These are phyloP conservation scores for Peronospora belbahrii DNA, from an alignment of 352 stramenopile species.

Conservation along the genomic window DNA sequence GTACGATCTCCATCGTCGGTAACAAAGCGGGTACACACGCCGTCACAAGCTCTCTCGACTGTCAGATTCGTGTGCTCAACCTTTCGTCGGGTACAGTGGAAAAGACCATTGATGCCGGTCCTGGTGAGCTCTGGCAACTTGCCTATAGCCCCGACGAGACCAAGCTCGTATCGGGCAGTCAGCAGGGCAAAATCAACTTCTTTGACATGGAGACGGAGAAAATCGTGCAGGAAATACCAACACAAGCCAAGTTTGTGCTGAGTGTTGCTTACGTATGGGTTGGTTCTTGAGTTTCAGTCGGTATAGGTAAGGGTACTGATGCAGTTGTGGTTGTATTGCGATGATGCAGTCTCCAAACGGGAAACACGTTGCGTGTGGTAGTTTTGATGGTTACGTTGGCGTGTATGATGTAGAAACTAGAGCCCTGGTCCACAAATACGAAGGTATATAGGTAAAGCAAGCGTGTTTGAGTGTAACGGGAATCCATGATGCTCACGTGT, in stretches of 20 bases:
- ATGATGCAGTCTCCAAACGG: conserved; percentile 57
- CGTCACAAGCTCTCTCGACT: conserved; percentile 78
- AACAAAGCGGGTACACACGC: conserved; percentile 73
- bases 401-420: conserved; percentile 80
- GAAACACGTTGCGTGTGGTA: conserved; percentile 74
- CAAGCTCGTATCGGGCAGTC: conserved; percentile 69
- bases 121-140: conserved; percentile 85
- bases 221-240: conserved; percentile 64
- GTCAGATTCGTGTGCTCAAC: conserved; percentile 76
- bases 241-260: conserved; percentile 67
- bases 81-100: conserved; percentile 57
- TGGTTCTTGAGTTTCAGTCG: background rate
- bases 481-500: conserved; percentile 2
- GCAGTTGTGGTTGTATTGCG: background rate
- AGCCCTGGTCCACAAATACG: conserved; percentile 76
- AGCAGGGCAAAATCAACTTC: conserved; percentile 85
- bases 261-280: conserved; percentile 64
- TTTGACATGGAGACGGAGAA: conserved; percentile 78
- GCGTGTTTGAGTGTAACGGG: background rate
- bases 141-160: conserved; percentile 79
- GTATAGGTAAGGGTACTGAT: background rate
- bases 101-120: conserved; percentile 79
- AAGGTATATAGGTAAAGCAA: conserved; percentile 32
- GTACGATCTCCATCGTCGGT: conserved; percentile 77
- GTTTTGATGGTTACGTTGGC: conserved; percentile 79